Conservation (phyloP, 352 stramenopile genomes). For the Globisporangium alternatum region DNA sequence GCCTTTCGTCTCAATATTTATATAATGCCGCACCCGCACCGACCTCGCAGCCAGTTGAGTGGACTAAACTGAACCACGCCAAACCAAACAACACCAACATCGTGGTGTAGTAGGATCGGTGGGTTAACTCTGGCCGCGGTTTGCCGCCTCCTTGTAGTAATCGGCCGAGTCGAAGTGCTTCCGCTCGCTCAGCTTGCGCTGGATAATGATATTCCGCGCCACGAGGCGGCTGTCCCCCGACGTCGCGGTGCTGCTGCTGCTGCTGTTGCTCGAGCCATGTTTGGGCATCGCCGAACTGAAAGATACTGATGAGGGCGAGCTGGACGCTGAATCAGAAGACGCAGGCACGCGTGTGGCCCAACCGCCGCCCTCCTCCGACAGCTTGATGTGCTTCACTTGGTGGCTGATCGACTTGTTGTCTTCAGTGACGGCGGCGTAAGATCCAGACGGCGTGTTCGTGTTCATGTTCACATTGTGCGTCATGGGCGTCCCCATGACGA, state of each 20-base stretch:
- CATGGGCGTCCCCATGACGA: constrained; percentile 22
- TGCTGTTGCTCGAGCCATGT: neutral
- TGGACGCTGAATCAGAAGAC: neutral
- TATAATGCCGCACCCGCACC: neutral
- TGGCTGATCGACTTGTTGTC: constrained; percentile 39
- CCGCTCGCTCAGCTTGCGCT: constrained; percentile 61
- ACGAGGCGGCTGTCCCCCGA: constrained; percentile 37
- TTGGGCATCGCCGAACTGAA: constrained; percentile 16
- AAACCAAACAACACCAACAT: too few relatives aligned
- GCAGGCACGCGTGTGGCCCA: constrained; percentile 17
- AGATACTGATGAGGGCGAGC: neutral
- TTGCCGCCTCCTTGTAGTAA: constrained; percentile 59
- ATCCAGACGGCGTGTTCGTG: neutral
- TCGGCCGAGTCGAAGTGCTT: constrained; percentile 81
- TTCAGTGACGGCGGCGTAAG: neutral
- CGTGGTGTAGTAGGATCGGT: neutral
- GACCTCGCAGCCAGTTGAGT: neutral
- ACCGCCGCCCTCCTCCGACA: constrained; percentile 41
- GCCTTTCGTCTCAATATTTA: constrained; percentile 2
- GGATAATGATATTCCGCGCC: constrained; percentile 60
- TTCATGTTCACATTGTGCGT: constrained; percentile 1
- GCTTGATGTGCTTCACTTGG: constrained; percentile 78
- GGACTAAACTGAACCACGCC: neutral
- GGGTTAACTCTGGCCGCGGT: constrained; percentile 4
- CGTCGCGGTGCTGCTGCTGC: constrained; percentile 17